These are phyloP conservation scores for Apiotrichum porosum DNA, from an alignment of 1,284 basidiomycete genomes.

Conservation along the genomic window DNA sequence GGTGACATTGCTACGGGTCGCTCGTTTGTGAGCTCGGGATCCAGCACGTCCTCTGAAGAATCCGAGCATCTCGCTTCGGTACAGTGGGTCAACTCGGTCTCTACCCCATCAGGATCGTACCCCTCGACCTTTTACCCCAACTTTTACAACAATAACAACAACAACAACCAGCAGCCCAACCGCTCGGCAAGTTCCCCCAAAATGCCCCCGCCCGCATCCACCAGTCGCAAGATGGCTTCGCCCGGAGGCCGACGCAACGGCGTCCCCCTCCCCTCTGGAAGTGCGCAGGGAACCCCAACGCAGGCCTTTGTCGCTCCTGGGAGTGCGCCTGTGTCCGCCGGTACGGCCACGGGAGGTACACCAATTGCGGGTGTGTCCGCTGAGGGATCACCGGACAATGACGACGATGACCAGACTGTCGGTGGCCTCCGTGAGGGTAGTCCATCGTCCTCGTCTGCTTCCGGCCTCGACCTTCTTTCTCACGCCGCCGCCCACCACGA, in stretches of 20 bases:
- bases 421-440: constrained; percentile 32
- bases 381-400: constrained; percentile 30
- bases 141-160: too few relatives aligned
- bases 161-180: constrained; percentile 4
- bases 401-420: constrained; percentile 41
- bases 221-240: constrained; percentile 11
- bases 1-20: constrained; percentile 18
- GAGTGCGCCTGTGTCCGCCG: too few relatives aligned
- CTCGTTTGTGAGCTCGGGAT: constrained; percentile 19
- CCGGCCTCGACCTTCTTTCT: constrained; percentile 38
- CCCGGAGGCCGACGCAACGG: constrained; percentile 15
- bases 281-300: not conserved
- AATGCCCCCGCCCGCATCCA: constrained; percentile 36
- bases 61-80: constrained; percentile 41
- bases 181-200: not conserved
- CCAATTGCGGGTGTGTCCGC: constrained; percentile 10
- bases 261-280: not conserved
- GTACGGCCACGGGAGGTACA: too few relatives aligned
- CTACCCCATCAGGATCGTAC: constrained; percentile 3
- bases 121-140: not conserved
- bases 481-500: constrained; percentile 28
- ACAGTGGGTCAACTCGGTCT: constrained; percentile 37
- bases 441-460: constrained; percentile 38
- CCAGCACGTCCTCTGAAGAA: constrained; percentile 42
- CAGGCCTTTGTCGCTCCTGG: not conserved